Evolutionary conservation across 2,329 filamentous ascomycete species (phyloP).

Genomic region (Fusarium duplospermum): DNA sequence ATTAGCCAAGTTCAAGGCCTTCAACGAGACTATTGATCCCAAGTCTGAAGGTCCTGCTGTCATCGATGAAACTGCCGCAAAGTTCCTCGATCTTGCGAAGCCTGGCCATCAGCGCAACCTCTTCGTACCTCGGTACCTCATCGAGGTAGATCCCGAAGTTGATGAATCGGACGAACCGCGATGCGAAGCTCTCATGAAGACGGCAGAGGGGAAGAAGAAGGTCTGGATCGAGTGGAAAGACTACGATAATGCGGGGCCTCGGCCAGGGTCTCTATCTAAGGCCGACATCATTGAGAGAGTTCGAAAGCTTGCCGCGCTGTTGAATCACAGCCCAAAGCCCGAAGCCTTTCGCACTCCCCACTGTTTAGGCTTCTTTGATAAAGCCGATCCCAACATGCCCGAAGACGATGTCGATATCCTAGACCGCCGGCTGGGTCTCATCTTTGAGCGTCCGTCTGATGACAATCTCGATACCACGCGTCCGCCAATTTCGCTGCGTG

Average conservation of each 20-base stretch:
- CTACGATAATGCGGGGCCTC: slow-evolving; percentile 53
- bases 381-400: slow-evolving; percentile 49
- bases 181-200: slow-evolving; percentile 54
- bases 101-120: slow-evolving; percentile 49
- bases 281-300: slow-evolving; percentile 57
- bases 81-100: slow-evolving; percentile 54
- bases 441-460: slow-evolving; percentile 62
- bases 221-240: slow-evolving; percentile 66
- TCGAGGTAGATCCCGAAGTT: slow-evolving; percentile 48
- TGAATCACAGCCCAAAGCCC: slow-evolving; percentile 61
- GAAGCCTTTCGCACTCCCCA: slow-evolving; percentile 62
- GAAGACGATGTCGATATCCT: slow-evolving; percentile 56
- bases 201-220: slow-evolving; percentile 50
- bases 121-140: slow-evolving; percentile 49
- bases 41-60: slow-evolving; percentile 43
- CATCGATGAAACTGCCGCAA: slow-evolving; percentile 52
- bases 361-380: slow-evolving; percentile 64
- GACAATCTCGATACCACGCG: slow-evolving; percentile 50
- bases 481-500: slow-evolving; percentile 59
- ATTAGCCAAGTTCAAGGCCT: slow-evolving; percentile 63
- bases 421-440: slow-evolving; percentile 61
- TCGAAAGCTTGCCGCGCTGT: slow-evolving; percentile 59
- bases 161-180: slow-evolving; percentile 51
- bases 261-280: slow-evolving; percentile 54
- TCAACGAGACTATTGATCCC: slow-evolving; percentile 59